phyloP scores from a whole-genome alignment of 106 monocot species.

The Agapanthus africanus region DNA sequence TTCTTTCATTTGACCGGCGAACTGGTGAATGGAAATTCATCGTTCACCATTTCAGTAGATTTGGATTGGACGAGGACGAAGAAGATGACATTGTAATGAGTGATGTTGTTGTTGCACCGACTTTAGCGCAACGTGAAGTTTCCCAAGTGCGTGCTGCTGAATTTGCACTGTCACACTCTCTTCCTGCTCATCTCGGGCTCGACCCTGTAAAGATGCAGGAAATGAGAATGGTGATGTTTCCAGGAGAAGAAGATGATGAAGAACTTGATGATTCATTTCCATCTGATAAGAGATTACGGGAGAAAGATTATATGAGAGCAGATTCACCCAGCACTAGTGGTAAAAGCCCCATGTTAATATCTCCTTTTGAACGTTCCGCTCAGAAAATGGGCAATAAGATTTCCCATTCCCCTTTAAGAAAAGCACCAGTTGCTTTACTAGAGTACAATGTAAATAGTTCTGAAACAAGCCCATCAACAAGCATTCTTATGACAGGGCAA shows the following conservation, averaged over 20 bases:
- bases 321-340: slow-evolving; percentile 49
- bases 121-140: slow-evolving; percentile 17
- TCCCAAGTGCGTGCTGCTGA: slow-evolving; percentile 19
- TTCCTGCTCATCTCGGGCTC: slow-evolving; percentile 96
- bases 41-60: slow-evolving; percentile 90
- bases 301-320: slow-evolving; percentile 25
- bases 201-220: slow-evolving; percentile 92
- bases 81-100: slow-evolving; percentile 74
- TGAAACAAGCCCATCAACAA: slow-evolving; percentile 34
- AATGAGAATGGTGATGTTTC: slow-evolving; percentile 82
- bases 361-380: slow-evolving; percentile 39
- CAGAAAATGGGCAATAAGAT: slow-evolving; percentile 42
- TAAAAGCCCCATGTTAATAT: slow-evolving; percentile 34
- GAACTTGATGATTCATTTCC: slow-evolving; percentile 33
- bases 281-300: slow-evolving; percentile 20
- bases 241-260: slow-evolving; percentile 58
- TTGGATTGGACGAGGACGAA: slow-evolving; percentile 76
- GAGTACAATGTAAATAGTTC: slow-evolving; percentile 52
- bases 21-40: slow-evolving; percentile 73
- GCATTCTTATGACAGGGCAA: slow-evolving; percentile 70
- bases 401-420: slow-evolving; percentile 30
- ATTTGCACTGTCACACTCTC: slow-evolving; percentile 65
- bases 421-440: slow-evolving; percentile 48
- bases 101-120: slow-evolving; percentile 28
- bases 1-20: slow-evolving; percentile 56